phyloP scores from a whole-genome alignment of 2,329 filamentous ascomycete species.

The Volutella citrinella region DNA sequence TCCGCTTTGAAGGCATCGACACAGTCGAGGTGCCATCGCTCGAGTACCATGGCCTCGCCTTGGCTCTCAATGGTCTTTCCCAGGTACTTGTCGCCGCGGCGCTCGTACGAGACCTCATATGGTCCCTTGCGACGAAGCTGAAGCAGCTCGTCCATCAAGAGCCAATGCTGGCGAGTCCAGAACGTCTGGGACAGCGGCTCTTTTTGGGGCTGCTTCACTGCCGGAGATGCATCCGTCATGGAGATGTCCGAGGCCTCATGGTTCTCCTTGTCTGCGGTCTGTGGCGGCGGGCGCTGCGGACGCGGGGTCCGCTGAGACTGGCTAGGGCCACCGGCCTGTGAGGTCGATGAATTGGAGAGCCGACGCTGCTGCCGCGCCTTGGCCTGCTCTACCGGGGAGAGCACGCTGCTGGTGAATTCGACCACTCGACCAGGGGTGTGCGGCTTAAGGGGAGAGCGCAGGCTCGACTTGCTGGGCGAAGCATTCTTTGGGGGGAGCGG shows the following conservation, averaged over 20 bases:
- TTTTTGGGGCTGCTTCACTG: conserved; percentile 11
- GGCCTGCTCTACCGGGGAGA: conserved; percentile 44
- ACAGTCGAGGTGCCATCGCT: conserved; percentile 57
- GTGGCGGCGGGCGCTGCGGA: conserved; percentile 8
- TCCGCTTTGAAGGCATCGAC: conserved; percentile 50
- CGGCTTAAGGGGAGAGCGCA: conserved; percentile 56
- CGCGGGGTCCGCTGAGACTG: conserved; percentile 10
- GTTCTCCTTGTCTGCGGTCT: conserved; percentile 33
- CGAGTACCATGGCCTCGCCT: conserved; percentile 44
- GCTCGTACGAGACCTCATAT: conserved; percentile 27
- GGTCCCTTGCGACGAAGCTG: conserved; percentile 44
- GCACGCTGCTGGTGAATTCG: conserved; percentile 52
- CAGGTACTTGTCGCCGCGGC: conserved; percentile 35
- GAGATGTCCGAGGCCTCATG: conserved; percentile 22
- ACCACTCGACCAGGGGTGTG: conserved; percentile 58
- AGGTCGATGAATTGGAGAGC: conserved; percentile 22
- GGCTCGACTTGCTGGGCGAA: conserved; percentile 55
- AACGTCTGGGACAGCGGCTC: conserved; percentile 37
- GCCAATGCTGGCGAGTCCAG: conserved; percentile 54
- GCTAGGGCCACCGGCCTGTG: conserved; percentile 11
- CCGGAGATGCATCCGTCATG: conserved; percentile 26
- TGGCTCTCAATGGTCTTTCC: conserved; percentile 48
- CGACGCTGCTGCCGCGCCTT: conserved; percentile 29
- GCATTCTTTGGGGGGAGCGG: conserved; percentile 49
- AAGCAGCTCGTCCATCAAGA: conserved; percentile 49